phyloP scores from a whole-genome alignment of 148 eudicot species.

The Persicaria tinctoria region DNA sequence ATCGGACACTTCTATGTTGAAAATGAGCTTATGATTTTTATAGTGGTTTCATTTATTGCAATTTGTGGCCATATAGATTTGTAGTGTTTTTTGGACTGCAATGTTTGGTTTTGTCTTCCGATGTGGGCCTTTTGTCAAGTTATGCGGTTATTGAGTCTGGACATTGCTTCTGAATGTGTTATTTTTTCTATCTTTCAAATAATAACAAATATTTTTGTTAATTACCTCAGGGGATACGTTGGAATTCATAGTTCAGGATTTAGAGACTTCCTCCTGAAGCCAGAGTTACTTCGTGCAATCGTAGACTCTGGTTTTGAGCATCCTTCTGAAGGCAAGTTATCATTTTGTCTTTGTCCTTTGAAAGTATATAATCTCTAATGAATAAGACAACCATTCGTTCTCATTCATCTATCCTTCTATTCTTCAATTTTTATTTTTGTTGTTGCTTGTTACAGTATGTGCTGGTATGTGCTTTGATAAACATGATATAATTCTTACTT shows the following conservation, averaged over 20 bases:
- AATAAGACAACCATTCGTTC: background rate
- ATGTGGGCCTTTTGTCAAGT: background rate
- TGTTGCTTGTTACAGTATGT: background rate
- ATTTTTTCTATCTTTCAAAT: background rate
- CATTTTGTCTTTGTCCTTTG: background rate
- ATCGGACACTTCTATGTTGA: background rate
- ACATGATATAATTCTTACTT: background rate
- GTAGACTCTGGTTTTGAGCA: slow-evolving; percentile 66
- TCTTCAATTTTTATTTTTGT: background rate
- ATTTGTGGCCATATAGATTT: background rate
- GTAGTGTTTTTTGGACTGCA: background rate
- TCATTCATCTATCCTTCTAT: background rate
- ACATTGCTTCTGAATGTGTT: background rate
- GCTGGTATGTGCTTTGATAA: background rate
- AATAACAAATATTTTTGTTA: background rate
- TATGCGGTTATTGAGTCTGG: background rate
- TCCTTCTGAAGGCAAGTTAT: slow-evolving; percentile 56
- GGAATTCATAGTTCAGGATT: slow-evolving; percentile 64
- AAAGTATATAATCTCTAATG: background rate
- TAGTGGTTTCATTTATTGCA: too few relatives aligned
- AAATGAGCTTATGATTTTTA: too few relatives aligned
- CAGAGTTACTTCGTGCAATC: slow-evolving; percentile 60
- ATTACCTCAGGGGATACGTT: slow-evolving; percentile 36
- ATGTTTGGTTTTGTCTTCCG: background rate
- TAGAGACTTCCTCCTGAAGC: slow-evolving; percentile 63